Conservation (phyloP, 805 yeast genomes). For the Kregervanrija fluxuum region DNA sequence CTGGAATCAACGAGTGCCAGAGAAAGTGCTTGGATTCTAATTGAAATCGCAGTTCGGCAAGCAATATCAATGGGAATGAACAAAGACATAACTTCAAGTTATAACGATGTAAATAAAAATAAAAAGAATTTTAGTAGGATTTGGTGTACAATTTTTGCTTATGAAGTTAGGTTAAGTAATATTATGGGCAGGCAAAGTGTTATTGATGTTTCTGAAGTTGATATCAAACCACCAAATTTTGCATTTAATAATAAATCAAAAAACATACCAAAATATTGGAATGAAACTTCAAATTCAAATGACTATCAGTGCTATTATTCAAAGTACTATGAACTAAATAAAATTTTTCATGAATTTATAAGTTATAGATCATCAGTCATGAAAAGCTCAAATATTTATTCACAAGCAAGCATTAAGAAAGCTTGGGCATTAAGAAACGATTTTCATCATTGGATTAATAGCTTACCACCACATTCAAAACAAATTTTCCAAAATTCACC, state of each 20-base stretch:
- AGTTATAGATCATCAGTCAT: constrained; percentile 10
- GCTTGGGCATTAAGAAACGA: constrained; percentile 19
- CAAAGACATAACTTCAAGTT: constrained; percentile 3
- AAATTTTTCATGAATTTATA: constrained; percentile 4
- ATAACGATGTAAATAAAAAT: background rate
- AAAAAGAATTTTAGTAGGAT: constrained; percentile 7
- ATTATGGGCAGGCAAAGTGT: constrained; percentile 5
- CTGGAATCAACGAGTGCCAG: constrained; percentile 11
- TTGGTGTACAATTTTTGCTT: constrained; percentile 16
- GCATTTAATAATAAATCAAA: background rate
- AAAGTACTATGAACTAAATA: constrained; percentile 1
- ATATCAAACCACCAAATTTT: constrained; percentile 1
- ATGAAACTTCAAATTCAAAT: background rate
- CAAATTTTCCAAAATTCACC: background rate
- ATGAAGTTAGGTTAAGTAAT: constrained; percentile 8
- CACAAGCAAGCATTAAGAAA: constrained; percentile 4
- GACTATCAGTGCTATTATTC: constrained; percentile 5
- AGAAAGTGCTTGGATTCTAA: constrained; percentile 14
- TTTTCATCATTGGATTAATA: constrained; percentile 2
- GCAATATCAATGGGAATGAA: constrained; percentile 15
- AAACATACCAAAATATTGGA: constrained; percentile 1
- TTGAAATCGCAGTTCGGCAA: constrained; percentile 15
- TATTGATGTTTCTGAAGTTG: background rate
- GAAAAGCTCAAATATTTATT: constrained; percentile 10
- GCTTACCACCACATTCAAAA: constrained; percentile 1